Evolutionary conservation across 768 basidiomycete species (phyloP).

Genomic region (Leccinum ochraceum): DNA sequence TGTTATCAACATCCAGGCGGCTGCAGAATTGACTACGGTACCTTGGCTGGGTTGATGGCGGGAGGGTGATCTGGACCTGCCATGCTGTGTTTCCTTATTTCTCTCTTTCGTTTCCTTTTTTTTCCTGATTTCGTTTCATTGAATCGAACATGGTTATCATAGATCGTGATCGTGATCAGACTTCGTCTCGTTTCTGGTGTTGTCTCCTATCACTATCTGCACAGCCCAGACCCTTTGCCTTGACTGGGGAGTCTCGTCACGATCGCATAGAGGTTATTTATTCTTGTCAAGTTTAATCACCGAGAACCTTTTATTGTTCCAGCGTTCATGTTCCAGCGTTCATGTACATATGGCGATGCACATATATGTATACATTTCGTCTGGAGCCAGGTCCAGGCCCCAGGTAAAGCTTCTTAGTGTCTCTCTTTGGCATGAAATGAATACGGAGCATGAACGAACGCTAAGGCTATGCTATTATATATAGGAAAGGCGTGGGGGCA

Average conservation of each 20-base stretch:
- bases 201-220: neutral
- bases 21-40: neutral
- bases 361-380: conserved; percentile 1
- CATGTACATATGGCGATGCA: conserved; percentile 4
- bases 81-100: conserved; percentile 7
- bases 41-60: neutral
- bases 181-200: neutral
- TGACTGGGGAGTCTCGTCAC: neutral
- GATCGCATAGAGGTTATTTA: neutral
- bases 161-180: neutral
- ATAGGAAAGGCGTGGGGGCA: neutral
- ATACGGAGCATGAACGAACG: neutral
- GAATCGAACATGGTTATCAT: neutral
- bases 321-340: conserved; percentile 4
- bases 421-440: neutral
- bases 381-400: neutral
- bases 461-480: neutral
- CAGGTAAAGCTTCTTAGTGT: neutral
- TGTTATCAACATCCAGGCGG: neutral
- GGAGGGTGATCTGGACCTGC: neutral
- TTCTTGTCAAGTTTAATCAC: conserved; percentile 19
- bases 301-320: conserved; percentile 1
- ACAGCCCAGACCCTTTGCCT: neutral
- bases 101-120: neutral
- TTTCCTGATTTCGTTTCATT: neutral